Conservation (phyloP, 2,329 filamentous ascomycete species). For the Hypoxylon rubiginosum region DNA sequence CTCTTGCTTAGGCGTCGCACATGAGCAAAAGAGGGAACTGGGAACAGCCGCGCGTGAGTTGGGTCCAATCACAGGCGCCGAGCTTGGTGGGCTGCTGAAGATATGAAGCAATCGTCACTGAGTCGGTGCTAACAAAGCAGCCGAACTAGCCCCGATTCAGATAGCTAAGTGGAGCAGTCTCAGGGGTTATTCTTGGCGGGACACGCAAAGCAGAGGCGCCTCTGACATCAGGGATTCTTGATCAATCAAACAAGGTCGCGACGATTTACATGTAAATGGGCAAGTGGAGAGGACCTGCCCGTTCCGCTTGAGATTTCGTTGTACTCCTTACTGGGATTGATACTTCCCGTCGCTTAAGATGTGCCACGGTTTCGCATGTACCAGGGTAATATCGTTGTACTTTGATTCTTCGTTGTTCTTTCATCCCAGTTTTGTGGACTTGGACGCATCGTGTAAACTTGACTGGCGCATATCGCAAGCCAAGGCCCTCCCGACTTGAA, state of each 20-base stretch:
- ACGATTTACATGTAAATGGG: conserved; percentile 18
- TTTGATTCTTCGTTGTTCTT: conserved; percentile 7
- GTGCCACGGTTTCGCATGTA: conserved; percentile 11
- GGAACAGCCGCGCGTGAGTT: conserved; percentile 43
- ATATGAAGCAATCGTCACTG: conserved; percentile 32
- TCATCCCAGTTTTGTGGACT: conserved; percentile 23
- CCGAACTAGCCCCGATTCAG: conserved; percentile 19
- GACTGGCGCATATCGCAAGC: conserved; percentile 9
- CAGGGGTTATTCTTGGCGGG: conserved; percentile 33
- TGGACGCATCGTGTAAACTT: conserved; percentile 33
- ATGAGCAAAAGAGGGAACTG: conserved; percentile 5
- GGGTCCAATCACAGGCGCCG: conserved; percentile 34
- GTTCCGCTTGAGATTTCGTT: conserved; percentile 1
- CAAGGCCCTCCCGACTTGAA: conserved; percentile 27
- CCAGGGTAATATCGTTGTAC: conserved; percentile 12
- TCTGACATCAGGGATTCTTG: conserved; percentile 39
- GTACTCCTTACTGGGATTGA: conserved; percentile 19
- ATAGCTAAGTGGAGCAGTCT: conserved; percentile 23
- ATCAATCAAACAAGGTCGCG: conserved; percentile 14
- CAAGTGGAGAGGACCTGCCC: not conserved
- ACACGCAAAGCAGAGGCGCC: conserved; percentile 16
- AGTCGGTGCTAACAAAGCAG: not conserved
- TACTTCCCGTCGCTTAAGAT: conserved; percentile 16
- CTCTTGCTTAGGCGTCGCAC: conserved; percentile 4
- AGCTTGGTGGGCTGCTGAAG: conserved; percentile 16